Percentiles rank a stretch among this genome's conserved stretches.
Conservation (phyloP, 2,329 filamentous ascomycete genomes). For the Aspergillus sp. region DNA sequence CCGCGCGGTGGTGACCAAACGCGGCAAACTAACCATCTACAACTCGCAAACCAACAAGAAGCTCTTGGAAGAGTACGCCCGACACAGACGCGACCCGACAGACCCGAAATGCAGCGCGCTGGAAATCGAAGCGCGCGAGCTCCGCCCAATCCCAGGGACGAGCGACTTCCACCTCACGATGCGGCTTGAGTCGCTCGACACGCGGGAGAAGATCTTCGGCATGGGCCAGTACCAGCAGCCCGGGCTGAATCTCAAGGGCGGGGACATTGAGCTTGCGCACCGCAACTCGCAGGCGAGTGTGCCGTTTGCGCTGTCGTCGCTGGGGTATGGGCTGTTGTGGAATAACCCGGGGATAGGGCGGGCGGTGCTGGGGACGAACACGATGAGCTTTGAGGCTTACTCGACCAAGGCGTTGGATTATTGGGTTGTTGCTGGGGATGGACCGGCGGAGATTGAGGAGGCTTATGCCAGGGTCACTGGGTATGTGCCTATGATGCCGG, state of each 20-base stretch:
- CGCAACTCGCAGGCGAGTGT: constrained; percentile 67
- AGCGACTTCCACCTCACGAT: constrained; percentile 58
- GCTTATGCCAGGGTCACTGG: constrained; percentile 59
- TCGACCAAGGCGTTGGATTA: constrained; percentile 62
- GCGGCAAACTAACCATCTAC: constrained; percentile 53
- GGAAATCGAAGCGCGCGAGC: constrained; percentile 58
- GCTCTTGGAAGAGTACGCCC: constrained; percentile 55
- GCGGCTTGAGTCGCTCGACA: constrained; percentile 57
- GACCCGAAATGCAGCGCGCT: constrained; percentile 62
- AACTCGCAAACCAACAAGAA: constrained; percentile 40
- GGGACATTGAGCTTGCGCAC: constrained; percentile 64
- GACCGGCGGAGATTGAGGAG: constrained; percentile 56
- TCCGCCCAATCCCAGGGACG: constrained; percentile 52
- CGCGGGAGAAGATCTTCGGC: constrained; percentile 62
- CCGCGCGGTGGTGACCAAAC: constrained; percentile 46
- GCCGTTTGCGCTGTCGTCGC: constrained; percentile 60
- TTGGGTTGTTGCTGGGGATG: constrained; percentile 62
- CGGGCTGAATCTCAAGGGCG: constrained; percentile 61
- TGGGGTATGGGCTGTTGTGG: constrained; percentile 65
- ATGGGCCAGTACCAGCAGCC: constrained; percentile 71
- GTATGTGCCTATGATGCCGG: constrained; percentile 65
- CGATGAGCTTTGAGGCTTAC: constrained; percentile 61
- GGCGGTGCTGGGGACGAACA: constrained; percentile 61
- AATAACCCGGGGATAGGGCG: constrained; percentile 64
- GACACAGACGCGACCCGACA: constrained; percentile 50